A percentile compares a stretch with the other conserved stretches of the same genome.
phyloP scores from a whole-genome alignment of 2,329 filamentous ascomycete genomes.

The Acarospora socialis region DNA sequence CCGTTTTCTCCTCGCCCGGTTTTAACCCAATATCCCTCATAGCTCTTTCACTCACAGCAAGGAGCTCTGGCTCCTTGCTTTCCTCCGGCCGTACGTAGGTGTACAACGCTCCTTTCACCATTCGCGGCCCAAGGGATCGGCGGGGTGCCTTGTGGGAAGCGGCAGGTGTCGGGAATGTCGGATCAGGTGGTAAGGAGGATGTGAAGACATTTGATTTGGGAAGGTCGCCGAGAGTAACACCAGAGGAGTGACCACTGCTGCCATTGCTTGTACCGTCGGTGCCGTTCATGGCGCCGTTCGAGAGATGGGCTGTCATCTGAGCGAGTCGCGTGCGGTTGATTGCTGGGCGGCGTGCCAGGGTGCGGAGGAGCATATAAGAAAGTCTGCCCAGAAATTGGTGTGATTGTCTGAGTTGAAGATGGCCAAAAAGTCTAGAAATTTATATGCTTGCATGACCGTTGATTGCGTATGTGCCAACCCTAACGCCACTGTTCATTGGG shows the following conservation, averaged over 20 bases:
- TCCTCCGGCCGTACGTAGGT: constrained; percentile 78
- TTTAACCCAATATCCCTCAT: constrained; percentile 68
- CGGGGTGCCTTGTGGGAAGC: constrained; percentile 70
- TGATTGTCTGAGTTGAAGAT: no score
- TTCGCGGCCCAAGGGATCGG: constrained; percentile 59
- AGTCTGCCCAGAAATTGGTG: no score
- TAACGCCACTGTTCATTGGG: no score
- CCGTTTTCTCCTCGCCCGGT: constrained; percentile 50
- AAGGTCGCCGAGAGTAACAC: constrained; percentile 33
- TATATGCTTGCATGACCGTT: no score
- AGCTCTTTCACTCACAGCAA: constrained; percentile 66
- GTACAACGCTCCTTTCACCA: constrained; percentile 74
- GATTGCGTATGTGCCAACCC: no score
- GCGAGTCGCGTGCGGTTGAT: constrained; percentile 5
- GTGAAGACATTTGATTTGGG: constrained; percentile 54
- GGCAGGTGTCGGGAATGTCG: constrained; percentile 63
- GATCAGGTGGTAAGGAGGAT: constrained; percentile 57
- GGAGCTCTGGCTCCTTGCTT: constrained; percentile 58
- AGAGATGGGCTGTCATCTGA: constrained; percentile 12
- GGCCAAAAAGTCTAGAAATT: no score
- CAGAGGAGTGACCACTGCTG: constrained; percentile 12
- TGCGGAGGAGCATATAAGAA: constrained; percentile 13
- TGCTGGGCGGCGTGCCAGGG: constrained; percentile 5
- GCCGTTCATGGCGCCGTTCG: constrained; percentile 14
- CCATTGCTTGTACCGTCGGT: constrained; percentile 17